phyloP scores from a whole-genome alignment of 1,284 basidiomycete genomes.

The Somion occarium region DNA sequence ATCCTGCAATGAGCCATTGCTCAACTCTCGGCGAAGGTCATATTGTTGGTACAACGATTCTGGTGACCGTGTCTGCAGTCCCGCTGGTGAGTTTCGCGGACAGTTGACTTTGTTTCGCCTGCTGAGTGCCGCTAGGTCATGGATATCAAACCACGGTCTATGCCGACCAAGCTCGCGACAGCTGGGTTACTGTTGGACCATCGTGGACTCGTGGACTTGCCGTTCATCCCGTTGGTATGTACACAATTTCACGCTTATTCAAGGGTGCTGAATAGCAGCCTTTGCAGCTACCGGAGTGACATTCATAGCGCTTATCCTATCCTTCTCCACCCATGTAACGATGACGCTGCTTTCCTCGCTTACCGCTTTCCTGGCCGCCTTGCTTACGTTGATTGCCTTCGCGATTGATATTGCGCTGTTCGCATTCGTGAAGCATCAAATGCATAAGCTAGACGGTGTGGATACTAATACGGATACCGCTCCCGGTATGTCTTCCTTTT shows the following conservation, averaged over 20 bases:
- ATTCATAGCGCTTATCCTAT: slow-evolving; percentile 57
- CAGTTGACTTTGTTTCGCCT: neutral
- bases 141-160: slow-evolving; percentile 47
- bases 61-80: slow-evolving; percentile 42
- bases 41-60: slow-evolving; percentile 46
- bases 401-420: slow-evolving; percentile 72
- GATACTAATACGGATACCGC: slow-evolving; percentile 45
- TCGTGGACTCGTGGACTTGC: slow-evolving; percentile 72
- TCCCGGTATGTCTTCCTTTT: slow-evolving; percentile 40
- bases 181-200: slow-evolving; percentile 39
- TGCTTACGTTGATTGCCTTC: slow-evolving; percentile 65
- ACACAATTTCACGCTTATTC: neutral
- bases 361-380: slow-evolving; percentile 59
- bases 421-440: slow-evolving; percentile 52
- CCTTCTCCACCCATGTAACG: slow-evolving; percentile 57
- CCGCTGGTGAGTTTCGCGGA: slow-evolving; percentile 25
- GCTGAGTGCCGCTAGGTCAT: slow-evolving; percentile 31
- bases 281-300: slow-evolving; percentile 56
- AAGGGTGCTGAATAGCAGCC: neutral
- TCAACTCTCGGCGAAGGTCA: slow-evolving; percentile 39
- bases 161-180: slow-evolving; percentile 26
- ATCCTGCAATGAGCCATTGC: neutral
- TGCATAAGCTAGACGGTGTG: slow-evolving; percentile 42
- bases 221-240: slow-evolving; percentile 67
- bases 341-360: slow-evolving; percentile 57